A percentile compares a stretch with the other conserved stretches of the same genome.
phyloP scores from a whole-genome alignment of 352 stramenopile genomes.

The Hyaloperonospora brassicae region DNA sequence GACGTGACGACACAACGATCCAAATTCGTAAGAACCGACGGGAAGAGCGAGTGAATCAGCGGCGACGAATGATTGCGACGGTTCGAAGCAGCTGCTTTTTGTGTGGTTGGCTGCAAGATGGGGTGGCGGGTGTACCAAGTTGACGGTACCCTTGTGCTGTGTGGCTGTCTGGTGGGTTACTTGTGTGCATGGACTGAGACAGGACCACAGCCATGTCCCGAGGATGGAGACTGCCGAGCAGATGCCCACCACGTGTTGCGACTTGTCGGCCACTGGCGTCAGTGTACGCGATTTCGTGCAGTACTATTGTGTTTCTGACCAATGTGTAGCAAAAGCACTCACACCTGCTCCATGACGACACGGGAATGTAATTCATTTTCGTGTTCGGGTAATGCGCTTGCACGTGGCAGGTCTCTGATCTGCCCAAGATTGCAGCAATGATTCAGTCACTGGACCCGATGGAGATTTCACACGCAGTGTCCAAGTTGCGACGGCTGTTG shows the following conservation, averaged over 20 bases:
- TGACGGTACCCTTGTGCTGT: neutral
- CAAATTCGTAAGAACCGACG: slow-evolving; percentile 85
- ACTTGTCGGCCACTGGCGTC: slow-evolving; percentile 26
- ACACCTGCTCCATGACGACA: too few species aligned
- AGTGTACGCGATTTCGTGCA: slow-evolving; percentile 23
- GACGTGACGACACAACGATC: slow-evolving; percentile 72
- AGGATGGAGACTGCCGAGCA: slow-evolving; percentile 5
- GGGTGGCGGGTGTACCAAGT: neutral
- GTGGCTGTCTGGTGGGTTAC: neutral
- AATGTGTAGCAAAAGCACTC: too few species aligned
- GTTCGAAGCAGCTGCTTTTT: slow-evolving; percentile 12
- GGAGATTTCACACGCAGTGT: slow-evolving; percentile 92
- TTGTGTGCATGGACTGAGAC: neutral
- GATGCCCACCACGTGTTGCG: slow-evolving; percentile 4
- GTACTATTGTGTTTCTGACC: neutral
- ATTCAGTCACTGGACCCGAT: slow-evolving; percentile 90
- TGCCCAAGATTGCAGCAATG: slow-evolving; percentile 92
- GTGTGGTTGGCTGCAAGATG: neutral
- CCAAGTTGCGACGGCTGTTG: slow-evolving; percentile 94
- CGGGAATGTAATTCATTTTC: neutral
- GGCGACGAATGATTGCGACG: slow-evolving; percentile 55
- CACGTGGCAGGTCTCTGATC: slow-evolving; percentile 75
- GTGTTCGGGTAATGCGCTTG: neutral
- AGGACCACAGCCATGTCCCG: slow-evolving; percentile 11
- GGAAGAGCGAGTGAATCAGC: slow-evolving; percentile 80